Conservation (phyloP, 2,329 filamentous ascomycete species). For the Dactylella cylindrospora region DNA sequence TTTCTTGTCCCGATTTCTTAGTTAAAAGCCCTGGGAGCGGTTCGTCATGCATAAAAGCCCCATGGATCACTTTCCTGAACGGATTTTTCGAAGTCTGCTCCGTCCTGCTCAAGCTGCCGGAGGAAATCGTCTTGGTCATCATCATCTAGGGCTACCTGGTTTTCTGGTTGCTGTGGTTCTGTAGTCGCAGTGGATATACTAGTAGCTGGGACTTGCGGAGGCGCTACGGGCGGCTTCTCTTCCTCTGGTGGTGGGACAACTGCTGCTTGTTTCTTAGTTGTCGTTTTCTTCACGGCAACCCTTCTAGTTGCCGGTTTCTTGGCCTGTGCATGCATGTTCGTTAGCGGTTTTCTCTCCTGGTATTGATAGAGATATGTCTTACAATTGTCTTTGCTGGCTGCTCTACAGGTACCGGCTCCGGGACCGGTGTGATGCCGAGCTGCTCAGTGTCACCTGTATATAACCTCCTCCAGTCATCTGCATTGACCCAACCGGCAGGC, state of each 20-base stretch:
- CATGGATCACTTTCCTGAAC: constrained; percentile 35
- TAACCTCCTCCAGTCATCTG: constrained; percentile 32
- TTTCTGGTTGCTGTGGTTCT: constrained; percentile 15
- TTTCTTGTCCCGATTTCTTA: too few species aligned
- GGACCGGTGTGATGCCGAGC: constrained; percentile 13
- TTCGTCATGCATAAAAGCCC: constrained; percentile 38
- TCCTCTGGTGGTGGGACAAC: not conserved
- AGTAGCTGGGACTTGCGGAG: not conserved
- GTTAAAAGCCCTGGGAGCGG: too few species aligned
- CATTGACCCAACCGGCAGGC: constrained; percentile 38
- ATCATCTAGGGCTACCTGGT: too few species aligned
- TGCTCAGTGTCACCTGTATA: constrained; percentile 32
- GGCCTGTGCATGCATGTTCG: not conserved
- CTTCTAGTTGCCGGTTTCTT: constrained; percentile 22
- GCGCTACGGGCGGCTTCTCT: not conserved
- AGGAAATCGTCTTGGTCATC: constrained; percentile 38
- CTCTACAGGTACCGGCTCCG: constrained; percentile 7
- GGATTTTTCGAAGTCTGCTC: constrained; percentile 37
- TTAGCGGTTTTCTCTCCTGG: not conserved
- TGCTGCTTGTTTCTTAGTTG: constrained; percentile 31
- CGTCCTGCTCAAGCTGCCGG: constrained; percentile 40
- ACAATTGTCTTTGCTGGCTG: constrained; percentile 30
- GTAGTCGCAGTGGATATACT: not conserved
- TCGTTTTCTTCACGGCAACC: too few species aligned
- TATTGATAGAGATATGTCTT: not conserved